These are phyloP conservation scores for Apiotrichum veenhuisii DNA, from an alignment of 1,284 basidiomycete species.

Conservation along the genomic window DNA sequence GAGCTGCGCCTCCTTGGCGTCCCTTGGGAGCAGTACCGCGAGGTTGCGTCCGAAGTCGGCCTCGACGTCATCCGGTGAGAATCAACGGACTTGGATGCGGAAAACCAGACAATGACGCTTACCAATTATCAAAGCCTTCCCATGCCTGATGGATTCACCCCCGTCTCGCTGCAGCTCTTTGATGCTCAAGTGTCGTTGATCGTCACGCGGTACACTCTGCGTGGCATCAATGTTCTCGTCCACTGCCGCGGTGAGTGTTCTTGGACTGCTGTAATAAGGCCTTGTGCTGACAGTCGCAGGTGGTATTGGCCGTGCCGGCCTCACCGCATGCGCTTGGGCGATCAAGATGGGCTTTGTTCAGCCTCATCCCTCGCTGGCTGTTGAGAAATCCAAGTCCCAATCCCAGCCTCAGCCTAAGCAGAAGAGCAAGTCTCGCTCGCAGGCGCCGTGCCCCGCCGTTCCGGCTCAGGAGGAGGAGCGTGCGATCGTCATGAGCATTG, in stretches of 20 bases:
- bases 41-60: constrained; percentile 61
- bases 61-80: constrained; percentile 67
- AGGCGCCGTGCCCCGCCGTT: not conserved
- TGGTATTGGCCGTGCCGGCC: constrained; percentile 88
- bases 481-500: constrained; percentile 57
- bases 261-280: not conserved
- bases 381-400: constrained; percentile 6
- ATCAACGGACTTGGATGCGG: not conserved
- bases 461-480: constrained; percentile 43
- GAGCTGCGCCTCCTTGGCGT: constrained; percentile 80
- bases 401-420: constrained; percentile 3
- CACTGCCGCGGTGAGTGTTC: constrained; percentile 75
- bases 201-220: constrained; percentile 69
- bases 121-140: constrained; percentile 61
- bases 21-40: constrained; percentile 72
- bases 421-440: constrained; percentile 6
- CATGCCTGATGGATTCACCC: constrained; percentile 85
- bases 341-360: constrained; percentile 76
- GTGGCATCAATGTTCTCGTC: constrained; percentile 70
- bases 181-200: constrained; percentile 69
- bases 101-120: not conserved
- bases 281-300: constrained; percentile 23
- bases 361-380: constrained; percentile 38
- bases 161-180: constrained; percentile 61
- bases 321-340: constrained; percentile 90